Base-by-base conservation (phyloP, 305 asterid species). In the Fraxinus ornus region DNA sequence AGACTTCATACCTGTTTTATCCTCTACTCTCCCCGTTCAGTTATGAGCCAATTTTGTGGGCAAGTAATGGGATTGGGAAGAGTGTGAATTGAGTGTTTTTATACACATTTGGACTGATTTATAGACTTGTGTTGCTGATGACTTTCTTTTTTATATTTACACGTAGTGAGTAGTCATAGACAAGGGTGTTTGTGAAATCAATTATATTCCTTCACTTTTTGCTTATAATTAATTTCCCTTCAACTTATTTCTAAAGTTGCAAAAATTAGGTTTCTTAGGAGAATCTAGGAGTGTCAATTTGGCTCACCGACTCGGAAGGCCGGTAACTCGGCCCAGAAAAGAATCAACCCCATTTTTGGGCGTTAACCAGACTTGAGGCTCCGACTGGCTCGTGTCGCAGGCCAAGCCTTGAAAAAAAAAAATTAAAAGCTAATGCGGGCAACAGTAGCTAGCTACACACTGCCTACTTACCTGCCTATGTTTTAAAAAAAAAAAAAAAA, bases 71-170 rank as follows among this genome's bases (percentile, higher is more conserved):
- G 68, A 24, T 21, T 21, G 70, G 70, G 81, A 49, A 76, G 78
- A 78, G 86, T 41, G 81, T 75, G 86, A 82, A 77, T 76, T 17
- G 77, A 81, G 86, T 83, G 80, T 79, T 81, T 88, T 85, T 88
- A 86, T 86, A 88, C 87, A 80, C 57, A 73, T 60, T 78, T 52
- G 62, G 81, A 76, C 52, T 82, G 72, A 32, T 72, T 7, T 71
- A 78, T 21, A 36, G 37, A 36, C 79, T 12, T 32, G 24, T 74
- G 78, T 32, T 60, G 37, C 6, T 13, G 36, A 15, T 75, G 9
- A 28, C 3, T 80, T 73, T 52, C 1, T 41, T 13, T 28, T n/a
- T 17, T 12, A 32, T n/a, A 5, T 17, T 10, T n/a, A 36, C 12
- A 3, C n/a, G 19, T 72, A 70, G 32, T 66, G n/a, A 68, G 37